Evolutionary conservation across 2,329 filamentous ascomycete species (phyloP).

Genomic region (Fusarium hostae): DNA sequence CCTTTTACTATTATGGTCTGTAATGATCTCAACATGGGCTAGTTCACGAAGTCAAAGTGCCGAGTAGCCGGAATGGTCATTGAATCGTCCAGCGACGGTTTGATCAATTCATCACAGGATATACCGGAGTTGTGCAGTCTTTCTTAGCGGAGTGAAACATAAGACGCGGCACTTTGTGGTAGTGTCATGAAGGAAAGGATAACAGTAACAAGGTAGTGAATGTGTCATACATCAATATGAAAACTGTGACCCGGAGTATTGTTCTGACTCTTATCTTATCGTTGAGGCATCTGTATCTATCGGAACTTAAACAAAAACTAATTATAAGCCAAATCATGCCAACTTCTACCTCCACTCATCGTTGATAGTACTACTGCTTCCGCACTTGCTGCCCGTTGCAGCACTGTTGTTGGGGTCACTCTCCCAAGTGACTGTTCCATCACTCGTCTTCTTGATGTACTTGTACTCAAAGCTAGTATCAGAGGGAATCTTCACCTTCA

Average conservation of each 20-base stretch:
- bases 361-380: constrained; percentile 2
- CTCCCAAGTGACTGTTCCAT: constrained; percentile 67
- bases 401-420: constrained; percentile 57
- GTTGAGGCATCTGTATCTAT: too few species aligned
- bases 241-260: rapidly evolving
- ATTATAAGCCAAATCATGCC: rapidly evolving
- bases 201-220: too few species aligned
- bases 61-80: background rate
- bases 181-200: background rate
- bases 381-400: constrained; percentile 12
- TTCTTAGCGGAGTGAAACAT: rapidly evolving
- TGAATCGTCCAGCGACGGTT: background rate
- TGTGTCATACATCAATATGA: background rate
- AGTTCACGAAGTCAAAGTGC: background rate
- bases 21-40: rapidly evolving
- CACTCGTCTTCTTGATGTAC: constrained; percentile 65
- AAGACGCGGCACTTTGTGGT: rapidly evolving
- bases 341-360: constrained; percentile 23
- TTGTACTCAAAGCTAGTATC: constrained; percentile 69
- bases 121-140: rapidly evolving
- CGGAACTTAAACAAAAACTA: background rate
- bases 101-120: background rate
- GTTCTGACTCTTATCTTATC: background rate
- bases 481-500: constrained; percentile 61
- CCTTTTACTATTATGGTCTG: too few species aligned